Percentiles rank a stretch among this genome's conserved stretches.
phyloP scores from a whole-genome alignment of 176 grass and related monocot species.

The Tuctoria greenei region DNA sequence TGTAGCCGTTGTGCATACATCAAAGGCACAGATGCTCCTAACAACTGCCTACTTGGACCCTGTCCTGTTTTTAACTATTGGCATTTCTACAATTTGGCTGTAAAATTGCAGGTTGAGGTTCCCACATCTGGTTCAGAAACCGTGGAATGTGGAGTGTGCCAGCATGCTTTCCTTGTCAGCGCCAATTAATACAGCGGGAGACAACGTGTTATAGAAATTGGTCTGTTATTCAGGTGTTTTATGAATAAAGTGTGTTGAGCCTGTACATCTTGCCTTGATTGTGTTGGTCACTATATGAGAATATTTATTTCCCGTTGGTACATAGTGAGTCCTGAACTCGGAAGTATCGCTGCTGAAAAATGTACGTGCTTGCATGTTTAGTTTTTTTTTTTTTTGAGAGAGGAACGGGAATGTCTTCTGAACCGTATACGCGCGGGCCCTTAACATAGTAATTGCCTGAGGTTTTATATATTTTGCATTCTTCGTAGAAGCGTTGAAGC shows the following conservation, averaged over 20 bases:
- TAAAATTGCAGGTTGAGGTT: constrained; percentile 74
- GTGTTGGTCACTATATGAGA: constrained; percentile 11
- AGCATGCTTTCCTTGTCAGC: constrained; percentile 88
- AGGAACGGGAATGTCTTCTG: not conserved
- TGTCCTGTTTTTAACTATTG: not conserved
- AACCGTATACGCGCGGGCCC: not conserved
- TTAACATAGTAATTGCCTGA: not conserved
- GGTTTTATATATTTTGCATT: not conserved
- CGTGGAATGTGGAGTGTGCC: constrained; percentile 94
- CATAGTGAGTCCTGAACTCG: constrained; percentile 11
- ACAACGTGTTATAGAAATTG: constrained; percentile 18
- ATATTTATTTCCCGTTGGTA: not conserved
- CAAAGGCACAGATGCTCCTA: not conserved
- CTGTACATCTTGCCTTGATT: constrained; percentile 40
- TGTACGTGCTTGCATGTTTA: not conserved
- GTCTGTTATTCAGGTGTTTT: constrained; percentile 26
- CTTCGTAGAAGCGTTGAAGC: not conserved
- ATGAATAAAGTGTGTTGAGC: constrained; percentile 23
- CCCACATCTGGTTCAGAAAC: constrained; percentile 90
- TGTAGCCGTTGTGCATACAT: not conserved
- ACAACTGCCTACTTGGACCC: not conserved
- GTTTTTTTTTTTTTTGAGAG: not conserved
- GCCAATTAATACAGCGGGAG: constrained; percentile 58
- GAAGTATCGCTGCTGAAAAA: constrained; percentile 23
- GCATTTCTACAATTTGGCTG: constrained; percentile 16